Evolutionary conservation across 163 green algal genomes (phyloP).

Genomic region (Prototheca wickerhamii): DNA sequence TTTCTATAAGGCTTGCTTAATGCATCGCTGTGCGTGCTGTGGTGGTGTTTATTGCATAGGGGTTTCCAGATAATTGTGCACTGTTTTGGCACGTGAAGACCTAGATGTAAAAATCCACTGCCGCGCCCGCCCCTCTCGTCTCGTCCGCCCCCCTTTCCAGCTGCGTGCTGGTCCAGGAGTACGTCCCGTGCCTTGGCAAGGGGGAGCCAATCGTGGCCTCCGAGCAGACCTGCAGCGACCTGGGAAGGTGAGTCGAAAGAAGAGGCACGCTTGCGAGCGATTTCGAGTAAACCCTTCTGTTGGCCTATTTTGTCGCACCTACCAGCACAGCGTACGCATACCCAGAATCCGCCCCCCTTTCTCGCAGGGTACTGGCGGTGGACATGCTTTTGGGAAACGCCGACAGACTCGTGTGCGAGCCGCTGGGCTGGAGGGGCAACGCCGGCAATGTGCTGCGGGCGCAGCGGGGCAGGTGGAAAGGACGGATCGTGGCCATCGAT

Average conservation of each 20-base stretch:
- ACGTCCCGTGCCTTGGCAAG: slow-evolving; percentile 41
- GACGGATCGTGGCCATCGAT: slow-evolving; percentile 65
- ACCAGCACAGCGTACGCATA: no score
- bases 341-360: neutral
- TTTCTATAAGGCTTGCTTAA: neutral
- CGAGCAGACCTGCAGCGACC: slow-evolving; percentile 27
- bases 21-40: neutral
- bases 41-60: no score
- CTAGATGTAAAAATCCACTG: neutral
- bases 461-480: slow-evolving; percentile 15
- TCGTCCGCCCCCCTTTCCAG: neutral
- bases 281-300: neutral
- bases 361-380: slow-evolving; percentile 47
- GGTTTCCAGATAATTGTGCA: no score
- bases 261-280: no score
- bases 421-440: slow-evolving; percentile 74
- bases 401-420: slow-evolving; percentile 59
- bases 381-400: slow-evolving; percentile 80
- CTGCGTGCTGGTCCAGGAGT: slow-evolving; percentile 65
- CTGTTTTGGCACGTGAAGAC: neutral
- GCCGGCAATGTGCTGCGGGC: slow-evolving; percentile 57
- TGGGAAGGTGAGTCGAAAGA: slow-evolving; percentile 30
- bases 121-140: no score
- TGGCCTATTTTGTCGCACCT: no score
- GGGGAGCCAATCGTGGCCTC: slow-evolving; percentile 24